phyloP scores from a whole-genome alignment of 129 eudicot species.

The Tanacetum coccineum region DNA sequence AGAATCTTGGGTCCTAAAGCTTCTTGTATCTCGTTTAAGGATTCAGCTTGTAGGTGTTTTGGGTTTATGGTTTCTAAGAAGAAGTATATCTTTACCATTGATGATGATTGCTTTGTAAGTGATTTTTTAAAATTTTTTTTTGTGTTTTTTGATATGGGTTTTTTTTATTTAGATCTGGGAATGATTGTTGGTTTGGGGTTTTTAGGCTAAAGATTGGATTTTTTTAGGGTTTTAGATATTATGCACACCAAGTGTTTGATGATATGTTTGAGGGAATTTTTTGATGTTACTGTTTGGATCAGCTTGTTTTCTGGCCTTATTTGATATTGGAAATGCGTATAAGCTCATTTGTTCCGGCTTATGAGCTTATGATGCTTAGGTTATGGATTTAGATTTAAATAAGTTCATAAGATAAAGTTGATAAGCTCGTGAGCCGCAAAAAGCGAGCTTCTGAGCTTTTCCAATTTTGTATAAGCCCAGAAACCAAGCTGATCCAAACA shows the following conservation, averaged over 20 bases:
- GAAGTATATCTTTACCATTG: constrained; percentile 63
- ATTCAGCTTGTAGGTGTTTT: constrained; percentile 73
- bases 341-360: too few species aligned
- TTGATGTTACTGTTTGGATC: neutral
- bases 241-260: constrained; percentile 25
- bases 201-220: constrained; percentile 31
- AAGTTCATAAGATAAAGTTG: too few species aligned
- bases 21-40: constrained; percentile 69
- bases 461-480: too few species aligned
- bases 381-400: too few species aligned
- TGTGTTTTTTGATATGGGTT: neutral
- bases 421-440: too few species aligned
- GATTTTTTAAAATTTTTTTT: neutral
- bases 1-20: constrained; percentile 68
- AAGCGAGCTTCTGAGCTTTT: too few species aligned
- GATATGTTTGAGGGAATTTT: neutral
- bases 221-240: constrained; percentile 5
- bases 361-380: too few species aligned
- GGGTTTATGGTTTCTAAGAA: constrained; percentile 66
- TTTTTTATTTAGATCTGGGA: constrained; percentile 18
- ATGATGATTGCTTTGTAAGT: constrained; percentile 83
- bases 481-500: too few species aligned
- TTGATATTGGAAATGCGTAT: too few species aligned
- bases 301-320: too few species aligned
- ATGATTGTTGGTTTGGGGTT: constrained; percentile 9